These are phyloP conservation scores for Pichia eremophila DNA, from an alignment of 805 yeast species.

Conservation along the genomic window DNA sequence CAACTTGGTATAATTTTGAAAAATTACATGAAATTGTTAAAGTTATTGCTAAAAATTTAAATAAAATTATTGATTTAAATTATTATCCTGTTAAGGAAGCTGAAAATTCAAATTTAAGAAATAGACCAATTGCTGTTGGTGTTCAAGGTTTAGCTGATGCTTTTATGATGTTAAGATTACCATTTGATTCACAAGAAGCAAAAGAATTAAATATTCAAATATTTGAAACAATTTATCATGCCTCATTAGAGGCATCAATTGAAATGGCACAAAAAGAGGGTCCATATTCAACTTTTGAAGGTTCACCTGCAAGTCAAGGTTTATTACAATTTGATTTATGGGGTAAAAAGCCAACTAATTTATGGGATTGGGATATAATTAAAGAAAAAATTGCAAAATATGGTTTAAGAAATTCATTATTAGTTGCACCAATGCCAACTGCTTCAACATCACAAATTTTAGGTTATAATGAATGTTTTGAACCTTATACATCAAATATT, in stretches of 20 bases:
- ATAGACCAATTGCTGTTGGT: constrained; percentile 94
- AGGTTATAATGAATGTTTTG: constrained; percentile 93
- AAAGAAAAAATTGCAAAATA: constrained; percentile 47
- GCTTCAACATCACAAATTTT: constrained; percentile 95
- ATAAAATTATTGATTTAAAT: constrained; percentile 77
- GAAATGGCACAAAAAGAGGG: constrained; percentile 74
- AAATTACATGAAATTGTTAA: constrained; percentile 69
- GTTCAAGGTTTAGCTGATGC: constrained; percentile 96
- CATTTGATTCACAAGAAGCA: constrained; percentile 85
- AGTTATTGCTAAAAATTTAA: constrained; percentile 69
- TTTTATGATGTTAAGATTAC: constrained; percentile 68
- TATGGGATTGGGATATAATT: constrained; percentile 80
- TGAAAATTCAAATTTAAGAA: constrained; percentile 60
- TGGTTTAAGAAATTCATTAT: constrained; percentile 80
- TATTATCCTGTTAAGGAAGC: constrained; percentile 79
- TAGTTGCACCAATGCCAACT: constrained; percentile 96
- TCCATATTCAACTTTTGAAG: constrained; percentile 60
- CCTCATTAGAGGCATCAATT: constrained; percentile 76
- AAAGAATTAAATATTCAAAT: constrained; percentile 68
- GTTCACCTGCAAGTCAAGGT: constrained; percentile 89
- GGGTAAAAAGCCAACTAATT: constrained; percentile 65
- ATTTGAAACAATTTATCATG: constrained; percentile 94
- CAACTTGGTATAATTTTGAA: constrained; percentile 79
- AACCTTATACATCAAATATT: constrained; percentile 89
- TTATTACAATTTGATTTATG: constrained; percentile 80